Conservation (phyloP, 345 rosid genomes). For the Acer saccharum region DNA sequence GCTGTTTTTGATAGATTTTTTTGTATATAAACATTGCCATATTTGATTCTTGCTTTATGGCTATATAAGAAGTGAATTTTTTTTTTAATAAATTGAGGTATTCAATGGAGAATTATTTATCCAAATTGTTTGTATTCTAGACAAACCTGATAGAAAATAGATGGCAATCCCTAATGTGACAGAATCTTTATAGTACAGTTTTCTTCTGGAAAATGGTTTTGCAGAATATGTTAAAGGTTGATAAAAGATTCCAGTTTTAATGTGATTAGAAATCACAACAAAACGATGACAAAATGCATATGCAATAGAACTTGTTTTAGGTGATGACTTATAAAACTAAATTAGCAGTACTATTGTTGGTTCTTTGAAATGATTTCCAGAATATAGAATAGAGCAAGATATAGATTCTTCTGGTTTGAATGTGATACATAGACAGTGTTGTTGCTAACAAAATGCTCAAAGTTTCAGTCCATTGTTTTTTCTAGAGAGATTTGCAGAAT, state of each 20-base stretch:
- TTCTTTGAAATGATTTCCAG: conserved; percentile 11
- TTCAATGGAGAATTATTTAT: too few relatives aligned
- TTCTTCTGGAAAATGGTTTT: conserved; percentile 10
- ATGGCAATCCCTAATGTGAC: background rate
- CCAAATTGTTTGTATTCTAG: too few relatives aligned
- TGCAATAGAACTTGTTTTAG: background rate
- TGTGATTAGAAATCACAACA: background rate
- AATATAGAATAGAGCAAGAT: conserved; percentile 3
- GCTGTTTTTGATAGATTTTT: too few relatives aligned
- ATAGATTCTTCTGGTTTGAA: conserved; percentile 22
- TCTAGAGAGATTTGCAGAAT: conserved; percentile 15
- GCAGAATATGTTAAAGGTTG: conserved; percentile 24
- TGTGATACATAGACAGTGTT: background rate
- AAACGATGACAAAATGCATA: conserved; percentile 11
- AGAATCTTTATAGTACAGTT: conserved; percentile 1
- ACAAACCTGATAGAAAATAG: too few relatives aligned
- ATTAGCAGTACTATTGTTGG: background rate
- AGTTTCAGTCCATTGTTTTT: background rate
- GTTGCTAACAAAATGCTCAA: conserved; percentile 13
- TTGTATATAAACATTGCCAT: too few relatives aligned
- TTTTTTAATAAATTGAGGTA: too few relatives aligned
- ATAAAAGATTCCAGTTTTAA: conserved; percentile 11
- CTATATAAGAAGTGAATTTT: too few relatives aligned
- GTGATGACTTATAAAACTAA: background rate
- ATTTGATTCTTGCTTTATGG: too few relatives aligned